Evolutionary conservation across 2,329 filamentous ascomycete genomes (phyloP), one percentile per base, ranked within the genome.

Genomic region (Epichloe aotearoae): DNA sequence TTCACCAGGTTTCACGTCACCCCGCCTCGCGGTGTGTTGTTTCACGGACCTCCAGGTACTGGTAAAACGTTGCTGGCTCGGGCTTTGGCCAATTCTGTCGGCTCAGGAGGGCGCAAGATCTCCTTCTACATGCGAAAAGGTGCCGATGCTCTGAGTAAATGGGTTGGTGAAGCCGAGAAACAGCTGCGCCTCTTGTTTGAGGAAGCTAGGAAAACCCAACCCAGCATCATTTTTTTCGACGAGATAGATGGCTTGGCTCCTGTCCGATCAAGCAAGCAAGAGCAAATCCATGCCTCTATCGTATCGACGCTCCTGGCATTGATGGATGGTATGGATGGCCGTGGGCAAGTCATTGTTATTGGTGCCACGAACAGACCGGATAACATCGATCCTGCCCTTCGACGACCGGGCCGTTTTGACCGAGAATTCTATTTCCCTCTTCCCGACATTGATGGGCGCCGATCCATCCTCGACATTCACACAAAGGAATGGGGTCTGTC

Each of bases 91-190:
- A 94, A 93, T 51, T 94, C 87, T 54, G 85, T 95, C 53, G 90
- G 88, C 56, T 82, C 86, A 12, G 86, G 91, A 47, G 91, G 91
- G 20, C 84, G 85, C 57, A 97, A 97, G 65, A 93, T 98, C 56
- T 97, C 90, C 0, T 98, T 98, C 61, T 98, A 97, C 69, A 98
- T 98, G 93, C 85, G 93, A 54, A 98, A 98, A 69, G 94, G 93
- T 64, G 94, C 93, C 23, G 93, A 98, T 75, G 90, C 90, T 15
- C 73, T 98, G 55, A 96, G 90, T 68, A 98, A 98, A 69, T 98
- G 93, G 93, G 93, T 98, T 49, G 93, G 93, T 63, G 93, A 98
- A 68, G 93, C 94, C 10, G 93, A 98, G 69, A 85, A 91, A 68
- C 93, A 98, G 64, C 79, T 98, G 50, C 83, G 93, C 44, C 72